phyloP scores from a whole-genome alignment of 2,329 filamentous ascomycete genomes.

The Diaporthe caulivora region DNA sequence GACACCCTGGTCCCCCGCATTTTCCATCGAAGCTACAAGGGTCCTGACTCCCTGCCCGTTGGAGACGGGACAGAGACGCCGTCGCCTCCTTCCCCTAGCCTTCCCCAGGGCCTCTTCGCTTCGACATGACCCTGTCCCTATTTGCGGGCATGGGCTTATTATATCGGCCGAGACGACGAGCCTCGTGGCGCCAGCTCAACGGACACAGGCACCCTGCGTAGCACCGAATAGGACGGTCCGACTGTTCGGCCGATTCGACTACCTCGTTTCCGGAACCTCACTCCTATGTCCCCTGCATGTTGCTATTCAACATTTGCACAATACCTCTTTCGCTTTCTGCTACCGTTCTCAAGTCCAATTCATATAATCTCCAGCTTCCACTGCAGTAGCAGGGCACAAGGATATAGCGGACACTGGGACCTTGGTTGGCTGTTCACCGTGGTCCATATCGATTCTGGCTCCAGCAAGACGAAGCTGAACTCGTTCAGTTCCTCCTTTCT shows the following conservation, averaged over 20 bases:
- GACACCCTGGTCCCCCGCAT: conserved; percentile 27
- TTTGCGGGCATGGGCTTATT: neutral
- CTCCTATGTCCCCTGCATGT: neutral
- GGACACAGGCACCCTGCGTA: conserved; percentile 21
- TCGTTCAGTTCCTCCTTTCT: neutral
- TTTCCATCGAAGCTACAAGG: neutral
- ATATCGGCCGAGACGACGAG: conserved; percentile 7
- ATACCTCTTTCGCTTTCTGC: too few relatives aligned
- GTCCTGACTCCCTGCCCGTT: neutral
- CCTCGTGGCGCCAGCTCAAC: conserved; percentile 4
- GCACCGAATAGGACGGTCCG: neutral
- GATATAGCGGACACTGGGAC: neutral
- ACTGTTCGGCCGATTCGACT: conserved; percentile 12
- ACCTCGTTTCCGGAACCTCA: neutral
- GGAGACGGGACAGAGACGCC: neutral
- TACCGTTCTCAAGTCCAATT: too few relatives aligned
- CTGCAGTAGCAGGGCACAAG: neutral
- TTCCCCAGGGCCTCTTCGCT: neutral
- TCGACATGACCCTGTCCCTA: conserved; percentile 3
- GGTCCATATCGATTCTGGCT: neutral
- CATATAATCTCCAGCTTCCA: neutral
- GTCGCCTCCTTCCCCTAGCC: neutral
- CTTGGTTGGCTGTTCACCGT: neutral
- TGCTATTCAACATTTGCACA: neutral
- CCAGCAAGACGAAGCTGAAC: neutral